A percentile compares a stretch with the other conserved stretches of the same genome.
Evolutionary conservation across 2,329 filamentous ascomycete genomes (phyloP).

Genomic region (Colletotrichum truncatum): DNA sequence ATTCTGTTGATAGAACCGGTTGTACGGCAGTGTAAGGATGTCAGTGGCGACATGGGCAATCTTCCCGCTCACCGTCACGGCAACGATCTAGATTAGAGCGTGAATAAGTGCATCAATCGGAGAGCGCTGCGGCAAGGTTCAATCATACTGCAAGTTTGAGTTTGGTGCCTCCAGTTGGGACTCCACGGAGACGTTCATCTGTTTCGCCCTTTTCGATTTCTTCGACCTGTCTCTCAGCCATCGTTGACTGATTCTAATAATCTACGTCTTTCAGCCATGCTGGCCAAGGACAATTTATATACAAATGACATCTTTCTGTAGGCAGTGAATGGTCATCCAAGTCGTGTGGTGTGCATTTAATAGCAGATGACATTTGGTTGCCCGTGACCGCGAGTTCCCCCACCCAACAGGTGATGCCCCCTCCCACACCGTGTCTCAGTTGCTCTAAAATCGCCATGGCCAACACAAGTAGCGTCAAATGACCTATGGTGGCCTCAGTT

Average conservation of each 20-base stretch:
- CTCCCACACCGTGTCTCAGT: slow-evolving; percentile 18
- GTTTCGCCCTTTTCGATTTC: slow-evolving; percentile 6
- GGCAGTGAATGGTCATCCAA: neutral
- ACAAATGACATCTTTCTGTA: neutral
- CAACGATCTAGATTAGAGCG: slow-evolving; percentile 9
- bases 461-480: slow-evolving; percentile 15
- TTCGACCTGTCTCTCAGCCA: slow-evolving; percentile 9
- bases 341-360: neutral
- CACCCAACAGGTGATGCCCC: slow-evolving; percentile 16
- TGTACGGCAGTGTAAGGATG: slow-evolving; percentile 37
- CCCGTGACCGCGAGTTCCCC: slow-evolving; percentile 21
- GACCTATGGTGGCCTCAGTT: slow-evolving; percentile 11
- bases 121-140: neutral
- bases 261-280: neutral
- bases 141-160: slow-evolving; percentile 19
- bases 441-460: slow-evolving; percentile 5
- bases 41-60: slow-evolving; percentile 19
- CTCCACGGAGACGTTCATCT: neutral
- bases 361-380: slow-evolving; percentile 20
- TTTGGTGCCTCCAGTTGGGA: slow-evolving; percentile 16
- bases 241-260: neutral
- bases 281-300: slow-evolving; percentile 5
- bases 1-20: slow-evolving; percentile 38
- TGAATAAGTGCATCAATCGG: neutral
- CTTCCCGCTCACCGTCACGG: slow-evolving; percentile 15